These are phyloP conservation scores for Cyanidioschyzon merolae DNA, from an alignment of 23 red algal genomes.

Conservation along the genomic window DNA sequence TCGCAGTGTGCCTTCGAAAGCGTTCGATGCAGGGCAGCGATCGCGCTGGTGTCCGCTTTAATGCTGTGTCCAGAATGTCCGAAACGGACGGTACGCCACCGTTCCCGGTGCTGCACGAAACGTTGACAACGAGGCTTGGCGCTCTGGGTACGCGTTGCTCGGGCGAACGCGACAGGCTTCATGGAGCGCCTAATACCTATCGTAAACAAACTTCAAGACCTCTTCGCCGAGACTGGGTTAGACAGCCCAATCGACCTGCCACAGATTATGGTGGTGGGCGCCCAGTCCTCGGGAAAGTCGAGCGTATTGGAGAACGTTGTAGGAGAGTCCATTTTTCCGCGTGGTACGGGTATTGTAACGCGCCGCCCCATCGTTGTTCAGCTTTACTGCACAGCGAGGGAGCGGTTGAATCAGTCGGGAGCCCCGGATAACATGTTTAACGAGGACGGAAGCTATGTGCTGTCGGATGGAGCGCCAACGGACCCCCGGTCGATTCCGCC, in stretches of 20 bases:
- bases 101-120: no score
- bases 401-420: conserved; percentile 1
- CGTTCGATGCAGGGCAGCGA: no score
- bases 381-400: conserved; percentile 33
- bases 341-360: conserved; percentile 87
- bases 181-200: conserved; percentile 87
- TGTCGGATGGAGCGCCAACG: background rate
- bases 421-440: background rate
- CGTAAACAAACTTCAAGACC: conserved; percentile 80
- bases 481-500: background rate
- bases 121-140: no score
- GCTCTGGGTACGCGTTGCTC: no score
- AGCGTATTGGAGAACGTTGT: conserved; percentile 85
- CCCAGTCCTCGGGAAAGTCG: conserved; percentile 81
- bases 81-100: no score
- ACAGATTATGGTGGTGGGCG: conserved; percentile 92
- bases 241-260: conserved; percentile 83
- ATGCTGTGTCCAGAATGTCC: no score
- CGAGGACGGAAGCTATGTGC: conserved; percentile 2
- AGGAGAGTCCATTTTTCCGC: conserved; percentile 75
- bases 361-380: conserved; percentile 83
- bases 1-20: no score
- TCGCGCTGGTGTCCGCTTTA: no score
- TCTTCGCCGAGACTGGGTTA: conserved; percentile 68
- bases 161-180: no score